phyloP scores from a whole-genome alignment of 805 yeast species.

The Suhomyces faveliae region DNA sequence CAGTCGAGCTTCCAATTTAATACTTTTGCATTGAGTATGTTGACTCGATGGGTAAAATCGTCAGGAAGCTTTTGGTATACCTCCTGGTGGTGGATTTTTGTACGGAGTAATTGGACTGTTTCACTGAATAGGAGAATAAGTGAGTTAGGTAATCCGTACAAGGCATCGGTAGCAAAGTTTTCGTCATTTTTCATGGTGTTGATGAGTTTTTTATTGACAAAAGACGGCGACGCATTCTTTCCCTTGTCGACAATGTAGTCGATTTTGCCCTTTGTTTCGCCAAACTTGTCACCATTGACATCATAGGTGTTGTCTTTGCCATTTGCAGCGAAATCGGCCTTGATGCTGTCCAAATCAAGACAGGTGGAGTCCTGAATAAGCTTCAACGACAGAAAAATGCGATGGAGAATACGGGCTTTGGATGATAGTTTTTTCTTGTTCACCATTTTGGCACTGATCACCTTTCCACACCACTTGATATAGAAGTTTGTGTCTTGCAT shows the following conservation, averaged over 20 bases:
- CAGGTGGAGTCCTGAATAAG: slow-evolving; percentile 77
- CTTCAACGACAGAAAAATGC: slow-evolving; percentile 73
- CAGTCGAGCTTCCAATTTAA: slow-evolving; percentile 73
- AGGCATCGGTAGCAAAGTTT: slow-evolving; percentile 69
- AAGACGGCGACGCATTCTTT: slow-evolving; percentile 34
- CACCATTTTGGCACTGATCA: slow-evolving; percentile 66
- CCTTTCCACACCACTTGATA: slow-evolving; percentile 71
- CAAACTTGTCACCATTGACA: slow-evolving; percentile 35
- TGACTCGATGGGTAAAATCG: slow-evolving; percentile 30
- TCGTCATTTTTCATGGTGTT: slow-evolving; percentile 53
- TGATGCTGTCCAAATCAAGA: slow-evolving; percentile 33
- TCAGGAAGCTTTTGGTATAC: slow-evolving; percentile 28
- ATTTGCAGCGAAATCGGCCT: slow-evolving; percentile 30
- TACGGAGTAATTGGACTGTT: slow-evolving; percentile 63
- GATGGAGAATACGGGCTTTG: slow-evolving; percentile 73
- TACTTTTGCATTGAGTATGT: slow-evolving; percentile 20
- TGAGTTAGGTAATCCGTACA: slow-evolving; percentile 84
- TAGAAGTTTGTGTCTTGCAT: slow-evolving; percentile 82
- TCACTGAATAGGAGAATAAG: slow-evolving; percentile 69
- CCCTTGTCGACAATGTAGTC: slow-evolving; percentile 21
- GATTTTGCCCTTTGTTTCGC: slow-evolving; percentile 19
- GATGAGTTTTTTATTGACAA: slow-evolving; percentile 41
- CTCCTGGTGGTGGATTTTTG: slow-evolving; percentile 53
- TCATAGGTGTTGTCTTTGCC: slow-evolving; percentile 30
- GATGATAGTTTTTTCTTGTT: slow-evolving; percentile 63